Conservation (phyloP, 2,329 filamentous ascomycete species). For the Cytospora mali region DNA sequence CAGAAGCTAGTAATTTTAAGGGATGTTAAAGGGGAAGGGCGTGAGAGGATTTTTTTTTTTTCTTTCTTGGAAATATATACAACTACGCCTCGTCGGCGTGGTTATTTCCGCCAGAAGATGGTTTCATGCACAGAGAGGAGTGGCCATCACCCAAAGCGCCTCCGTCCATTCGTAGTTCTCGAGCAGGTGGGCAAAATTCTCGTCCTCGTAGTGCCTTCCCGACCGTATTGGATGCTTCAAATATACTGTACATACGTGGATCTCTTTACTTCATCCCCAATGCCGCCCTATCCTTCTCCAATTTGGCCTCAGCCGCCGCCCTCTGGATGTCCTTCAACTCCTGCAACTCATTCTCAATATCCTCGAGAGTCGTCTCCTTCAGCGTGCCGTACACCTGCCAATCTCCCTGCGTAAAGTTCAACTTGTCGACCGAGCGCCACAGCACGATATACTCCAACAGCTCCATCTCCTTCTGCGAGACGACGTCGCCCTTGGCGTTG, state of each 20-base stretch:
- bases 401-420: constrained; percentile 49
- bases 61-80: neutral
- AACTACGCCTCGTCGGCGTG: neutral
- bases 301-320: constrained; percentile 36
- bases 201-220: neutral
- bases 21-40: no score
- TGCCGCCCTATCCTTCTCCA: constrained; percentile 32
- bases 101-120: neutral
- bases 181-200: neutral
- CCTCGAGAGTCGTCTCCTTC: constrained; percentile 53
- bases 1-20: neutral
- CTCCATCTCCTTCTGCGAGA: constrained; percentile 53
- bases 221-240: neutral
- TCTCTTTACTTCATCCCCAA: constrained; percentile 7
- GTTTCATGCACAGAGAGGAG: neutral
- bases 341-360: constrained; percentile 41
- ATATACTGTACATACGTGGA: constrained; percentile 4
- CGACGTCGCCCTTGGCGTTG: constrained; percentile 39
- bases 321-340: constrained; percentile 34
- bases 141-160: neutral
- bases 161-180: neutral
- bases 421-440: constrained; percentile 49
- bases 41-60: neutral
- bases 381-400: constrained; percentile 71
- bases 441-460: constrained; percentile 68